Evolutionary conservation across 441 rosid species (phyloP).

Genomic region (Pelargonium citronellum): DNA sequence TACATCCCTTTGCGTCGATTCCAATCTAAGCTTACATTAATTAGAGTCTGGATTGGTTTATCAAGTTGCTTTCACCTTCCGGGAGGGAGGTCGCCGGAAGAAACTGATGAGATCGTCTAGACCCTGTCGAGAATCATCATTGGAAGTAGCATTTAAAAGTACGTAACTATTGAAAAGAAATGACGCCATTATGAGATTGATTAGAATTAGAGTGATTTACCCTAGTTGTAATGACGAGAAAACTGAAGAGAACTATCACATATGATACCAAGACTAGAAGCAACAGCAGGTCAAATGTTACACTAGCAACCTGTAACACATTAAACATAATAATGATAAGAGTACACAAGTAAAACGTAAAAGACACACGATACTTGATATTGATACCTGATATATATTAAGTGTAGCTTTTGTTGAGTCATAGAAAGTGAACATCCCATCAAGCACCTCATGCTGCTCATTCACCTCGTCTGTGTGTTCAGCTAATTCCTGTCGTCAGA

Average conservation of each 20-base stretch:
- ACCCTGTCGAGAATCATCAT: constrained; percentile 43
- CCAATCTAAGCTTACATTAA: constrained; percentile 9
- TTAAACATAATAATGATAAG: constrained; percentile 2
- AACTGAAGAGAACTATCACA: constrained; percentile 78
- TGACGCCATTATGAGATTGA: background rate
- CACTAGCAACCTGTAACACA: constrained; percentile 83
- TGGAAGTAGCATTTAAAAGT: background rate
- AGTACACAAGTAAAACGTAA: background rate
- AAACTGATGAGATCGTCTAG: constrained; percentile 90
- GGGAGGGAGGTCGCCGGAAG: constrained; percentile 86
- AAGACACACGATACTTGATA: background rate
- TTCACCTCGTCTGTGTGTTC: constrained; percentile 67
- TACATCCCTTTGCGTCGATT: background rate
- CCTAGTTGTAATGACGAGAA: constrained; percentile 89
- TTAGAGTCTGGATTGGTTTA: background rate
- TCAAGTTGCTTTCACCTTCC: constrained; percentile 77
- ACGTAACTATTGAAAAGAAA: background rate
- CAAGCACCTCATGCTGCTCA: constrained; percentile 71
- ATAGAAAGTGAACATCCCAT: constrained; percentile 85
- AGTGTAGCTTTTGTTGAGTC: constrained; percentile 71
- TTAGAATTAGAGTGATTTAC: constrained; percentile 33
- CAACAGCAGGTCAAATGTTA: constrained; percentile 86
- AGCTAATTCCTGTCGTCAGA: constrained; percentile 64
- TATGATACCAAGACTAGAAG: constrained; percentile 89
- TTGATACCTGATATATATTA: constrained; percentile 74